These are phyloP conservation scores for Choanephora cucurbitarum DNA, from an alignment of 371 early-diverging fungal genomes.

Conservation along the genomic window DNA sequence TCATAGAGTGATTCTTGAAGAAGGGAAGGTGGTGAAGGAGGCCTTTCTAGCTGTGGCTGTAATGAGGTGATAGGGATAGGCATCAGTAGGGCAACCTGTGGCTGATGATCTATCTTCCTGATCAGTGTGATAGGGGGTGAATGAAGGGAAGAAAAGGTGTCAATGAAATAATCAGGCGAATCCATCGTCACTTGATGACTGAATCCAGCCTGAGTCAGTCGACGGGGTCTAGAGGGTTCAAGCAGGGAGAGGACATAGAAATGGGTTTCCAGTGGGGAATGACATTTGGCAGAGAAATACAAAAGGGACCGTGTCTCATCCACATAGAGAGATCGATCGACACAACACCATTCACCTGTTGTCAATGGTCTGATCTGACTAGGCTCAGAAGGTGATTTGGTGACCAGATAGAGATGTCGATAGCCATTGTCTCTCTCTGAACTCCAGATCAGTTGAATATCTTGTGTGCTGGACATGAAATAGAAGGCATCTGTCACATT, in stretches of 20 bases:
- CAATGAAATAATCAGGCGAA: constrained; percentile 50
- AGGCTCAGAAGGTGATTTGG: constrained; percentile 13
- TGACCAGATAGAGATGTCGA: constrained; percentile 67
- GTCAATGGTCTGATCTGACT: constrained; percentile 37
- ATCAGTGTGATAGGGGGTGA: constrained; percentile 33
- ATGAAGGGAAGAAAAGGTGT: constrained; percentile 57
- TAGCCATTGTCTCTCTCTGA: constrained; percentile 67
- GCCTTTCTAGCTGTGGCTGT: not conserved
- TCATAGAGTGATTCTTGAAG: not conserved
- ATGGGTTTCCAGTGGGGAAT: constrained; percentile 69
- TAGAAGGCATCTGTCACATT: constrained; percentile 65
- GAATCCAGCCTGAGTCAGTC: constrained; percentile 59
- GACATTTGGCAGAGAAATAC: constrained; percentile 70
- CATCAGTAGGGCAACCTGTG: constrained; percentile 3
- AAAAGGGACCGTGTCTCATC: constrained; percentile 62
- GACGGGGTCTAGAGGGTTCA: constrained; percentile 14
- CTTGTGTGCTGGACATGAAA: constrained; percentile 22
- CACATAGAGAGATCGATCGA: constrained; percentile 64
- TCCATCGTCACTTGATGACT: constrained; percentile 56
- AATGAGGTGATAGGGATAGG: not conserved
- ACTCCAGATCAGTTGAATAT: constrained; percentile 54
- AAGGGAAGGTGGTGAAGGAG: constrained; percentile 1
- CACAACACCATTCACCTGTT: constrained; percentile 58
- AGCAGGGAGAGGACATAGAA: constrained; percentile 62
- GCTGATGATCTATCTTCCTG: constrained; percentile 20